Conservation (phyloP, 306 rosid species). For the Malus fusca region DNA sequence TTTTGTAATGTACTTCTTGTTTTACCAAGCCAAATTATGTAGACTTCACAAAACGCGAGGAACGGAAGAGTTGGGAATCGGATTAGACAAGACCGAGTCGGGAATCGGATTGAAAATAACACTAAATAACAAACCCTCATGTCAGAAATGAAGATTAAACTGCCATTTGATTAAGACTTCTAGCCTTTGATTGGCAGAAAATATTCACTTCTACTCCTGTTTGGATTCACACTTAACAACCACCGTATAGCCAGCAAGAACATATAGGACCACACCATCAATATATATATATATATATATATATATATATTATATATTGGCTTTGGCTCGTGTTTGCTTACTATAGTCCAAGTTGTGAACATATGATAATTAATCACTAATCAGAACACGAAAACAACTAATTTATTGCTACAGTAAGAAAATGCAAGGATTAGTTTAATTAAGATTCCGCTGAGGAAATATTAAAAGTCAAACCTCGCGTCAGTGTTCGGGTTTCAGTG, state of each 20-base stretch:
- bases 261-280: too few species aligned
- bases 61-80: too few species aligned
- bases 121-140: neutral
- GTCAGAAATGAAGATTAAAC: neutral
- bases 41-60: too few species aligned
- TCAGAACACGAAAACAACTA: neutral
- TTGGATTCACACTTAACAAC: neutral
- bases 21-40: neutral
- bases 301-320: too few species aligned
- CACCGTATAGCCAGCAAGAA: too few species aligned
- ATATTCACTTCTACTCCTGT: neutral
- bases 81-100: too few species aligned
- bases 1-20: neutral
- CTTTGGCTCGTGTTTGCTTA: too few species aligned
- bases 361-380: too few species aligned
- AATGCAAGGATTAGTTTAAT: neutral
- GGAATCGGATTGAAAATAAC: too few species aligned
- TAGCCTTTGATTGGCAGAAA: neutral
- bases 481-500: neutral
- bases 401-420: too few species aligned
- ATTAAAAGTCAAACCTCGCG: neutral
- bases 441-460: neutral
- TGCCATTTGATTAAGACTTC: neutral
- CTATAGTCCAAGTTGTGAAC: neutral
- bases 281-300: too few species aligned